Evolutionary conservation across 2,329 filamentous ascomycete species (phyloP), one percentile per base, ranked within the genome.

Genomic region (Trichoderma simmonsii): DNA sequence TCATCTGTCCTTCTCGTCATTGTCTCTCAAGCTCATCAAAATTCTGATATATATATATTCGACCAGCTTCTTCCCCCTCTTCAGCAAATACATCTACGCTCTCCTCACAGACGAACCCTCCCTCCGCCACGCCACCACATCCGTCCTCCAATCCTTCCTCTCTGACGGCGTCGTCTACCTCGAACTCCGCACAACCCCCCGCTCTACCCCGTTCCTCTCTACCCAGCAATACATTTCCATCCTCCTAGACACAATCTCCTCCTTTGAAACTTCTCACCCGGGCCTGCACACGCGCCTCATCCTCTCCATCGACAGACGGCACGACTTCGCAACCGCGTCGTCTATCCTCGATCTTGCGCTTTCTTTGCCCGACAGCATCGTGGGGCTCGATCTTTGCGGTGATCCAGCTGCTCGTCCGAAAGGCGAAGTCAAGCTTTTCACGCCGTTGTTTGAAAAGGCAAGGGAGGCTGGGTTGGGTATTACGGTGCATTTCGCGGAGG

Each of bases 401-500:
- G 90, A 97, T 77, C 93, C 93, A 0, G 77, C 79, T 7, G 78
- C 77, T 1, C 77, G 78, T 1, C 83, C 86, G 0, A 85, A 84
- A 74, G 90, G 90, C 11, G 86, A 90, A 64, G 83, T 95, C 24
- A 81, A 84, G 18, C 80, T 87, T 7, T 92, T 93, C 78, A 82
- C 83, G 1, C 81, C 85, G 0, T 86, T 89, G 0, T 92, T 96
- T 75, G 82, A 84, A 70, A 92, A 91, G 6, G 86, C 85, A 73
- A 78, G 77, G 0, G 73, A 85, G 1, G 73, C 85, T 1, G 88
- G 87, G 0, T 79, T 96, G 18, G 86, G 86, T 1, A 81, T 94
- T 30, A 95, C 93, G 0, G 81, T 95, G 67, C 93, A 96, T 79
- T 96, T 96, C 78, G 93, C 91, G 2, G 93, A 96, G 81, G 86